Percentiles rank a stretch among this genome's conserved stretches.
These are phyloP conservation scores for Dothideomycetidae sp. DNA, from an alignment of 2,329 filamentous ascomycete species.

Conservation along the genomic window DNA sequence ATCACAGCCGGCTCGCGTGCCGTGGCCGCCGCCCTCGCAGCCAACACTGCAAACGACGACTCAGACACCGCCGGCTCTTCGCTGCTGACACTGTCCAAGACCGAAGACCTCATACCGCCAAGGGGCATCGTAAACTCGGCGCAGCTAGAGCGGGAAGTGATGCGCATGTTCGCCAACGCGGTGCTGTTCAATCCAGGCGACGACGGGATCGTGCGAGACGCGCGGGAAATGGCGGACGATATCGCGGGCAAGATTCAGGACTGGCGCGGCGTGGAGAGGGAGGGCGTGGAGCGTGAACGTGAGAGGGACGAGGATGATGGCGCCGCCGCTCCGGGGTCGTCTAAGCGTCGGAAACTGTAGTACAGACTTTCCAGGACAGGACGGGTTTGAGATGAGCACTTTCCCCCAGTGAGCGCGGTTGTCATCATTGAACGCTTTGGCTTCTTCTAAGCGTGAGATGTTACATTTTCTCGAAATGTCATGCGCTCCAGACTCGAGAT, in stretches of 20 bases:
- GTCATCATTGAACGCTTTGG: no score
- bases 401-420: no score
- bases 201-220: slow-evolving; percentile 76
- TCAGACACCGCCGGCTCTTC: slow-evolving; percentile 28
- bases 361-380: no score
- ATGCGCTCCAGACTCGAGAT: no score
- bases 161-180: slow-evolving; percentile 94
- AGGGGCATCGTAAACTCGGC: slow-evolving; percentile 84
- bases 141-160: slow-evolving; percentile 82
- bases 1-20: slow-evolving; percentile 41
- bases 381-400: no score
- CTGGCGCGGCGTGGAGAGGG: slow-evolving; percentile 55
- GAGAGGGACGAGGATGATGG: slow-evolving; percentile 19
- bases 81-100: slow-evolving; percentile 52
- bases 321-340: no score
- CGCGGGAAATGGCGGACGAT: slow-evolving; percentile 76
- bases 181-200: slow-evolving; percentile 97
- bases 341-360: no score
- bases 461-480: no score
- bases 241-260: slow-evolving; percentile 66
- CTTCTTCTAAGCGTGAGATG: no score
- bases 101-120: slow-evolving; percentile 66
- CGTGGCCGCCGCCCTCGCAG: slow-evolving; percentile 35
- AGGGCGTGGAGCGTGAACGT: slow-evolving; percentile 10
- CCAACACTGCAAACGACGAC: slow-evolving; percentile 40